Base-by-base conservation (phyloP, 768 basidiomycete species). In the Amanita polypyramis region DNA sequence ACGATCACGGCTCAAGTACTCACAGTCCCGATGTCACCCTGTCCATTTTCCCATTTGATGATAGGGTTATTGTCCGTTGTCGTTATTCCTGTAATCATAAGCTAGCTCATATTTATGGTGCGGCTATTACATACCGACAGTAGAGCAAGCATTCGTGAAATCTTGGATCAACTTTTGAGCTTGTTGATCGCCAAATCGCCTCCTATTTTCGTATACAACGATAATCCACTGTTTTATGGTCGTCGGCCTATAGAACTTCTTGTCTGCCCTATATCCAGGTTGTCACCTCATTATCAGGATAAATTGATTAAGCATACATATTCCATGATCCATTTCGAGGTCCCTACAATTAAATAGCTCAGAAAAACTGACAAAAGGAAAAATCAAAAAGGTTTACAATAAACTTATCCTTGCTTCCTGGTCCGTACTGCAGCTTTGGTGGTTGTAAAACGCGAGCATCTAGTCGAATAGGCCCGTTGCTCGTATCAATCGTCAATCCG, bases 291-390 rank as follows among this genome's bases (percentile, higher is more conserved):
- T 46, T 27, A 23, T 10, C 8, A 5, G 23, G 8, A 33, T 20
- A 29, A 45, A 54, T 11, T 15, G 48, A 35, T 6, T 7, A 42
- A 8, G 66, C 74, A 20, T 50, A 79, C 86, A 89, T 85, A 50
- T 89, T 89, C 87, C 88, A 90, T 0, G 77, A 62, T 0, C 88
- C 87, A 45, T 82, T 74, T 2, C 67, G 62, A 0, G 84, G 87
- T 34, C 52, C 60, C 81, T 84, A 52, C n/a, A 34, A 48, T 42
- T 9, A 21, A 53, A 43, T 55, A 49, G 25, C 25, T 27, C 25
- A 27, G 25, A 48, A 21, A 2, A 56, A 37, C 49, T 43, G 25
- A 6, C 47, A 12, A 17, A 0, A 23, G 11, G 40, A 14, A 27
- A 20, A 29, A 33, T 49, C 4, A 40, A 52, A 40, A 34, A 19